phyloP scores from a whole-genome alignment of 495 filamentous ascomycete species.

The Xylaria flabelliformis region DNA sequence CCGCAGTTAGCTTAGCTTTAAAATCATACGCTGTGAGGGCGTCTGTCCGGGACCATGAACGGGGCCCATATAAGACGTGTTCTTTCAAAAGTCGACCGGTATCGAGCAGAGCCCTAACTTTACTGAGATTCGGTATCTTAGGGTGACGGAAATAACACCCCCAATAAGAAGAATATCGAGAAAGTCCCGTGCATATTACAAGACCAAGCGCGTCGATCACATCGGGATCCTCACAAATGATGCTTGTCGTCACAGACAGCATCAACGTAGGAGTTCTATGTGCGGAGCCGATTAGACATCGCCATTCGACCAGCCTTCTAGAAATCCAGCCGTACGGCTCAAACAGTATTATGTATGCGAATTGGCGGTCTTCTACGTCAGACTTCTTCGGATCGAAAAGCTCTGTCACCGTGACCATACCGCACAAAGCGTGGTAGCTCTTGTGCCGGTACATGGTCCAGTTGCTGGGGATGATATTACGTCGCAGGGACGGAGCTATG shows the following conservation, averaged over 20 bases:
- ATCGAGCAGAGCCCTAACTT: slow-evolving; percentile 6
- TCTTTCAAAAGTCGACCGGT: slow-evolving; percentile 13
- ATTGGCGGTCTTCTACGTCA: background rate
- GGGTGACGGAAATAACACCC: too few relatives aligned
- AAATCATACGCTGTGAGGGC: background rate
- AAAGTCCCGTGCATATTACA: background rate
- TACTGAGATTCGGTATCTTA: background rate
- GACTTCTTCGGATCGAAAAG: background rate
- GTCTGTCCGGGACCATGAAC: background rate
- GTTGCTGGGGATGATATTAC: background rate
- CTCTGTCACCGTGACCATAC: background rate
- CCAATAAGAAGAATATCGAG: background rate
- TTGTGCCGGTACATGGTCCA: background rate
- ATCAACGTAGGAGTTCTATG: background rate
- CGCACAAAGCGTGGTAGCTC: background rate
- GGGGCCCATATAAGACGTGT: background rate
- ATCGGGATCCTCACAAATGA: slow-evolving; percentile 13
- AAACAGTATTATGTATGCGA: slow-evolving; percentile 13
- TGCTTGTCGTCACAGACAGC: slow-evolving; percentile 4
- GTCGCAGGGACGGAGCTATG: background rate
- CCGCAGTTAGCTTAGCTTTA: background rate
- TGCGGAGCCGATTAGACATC: background rate
- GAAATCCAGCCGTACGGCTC: slow-evolving; percentile 13
- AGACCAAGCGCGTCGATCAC: slow-evolving; percentile 1
- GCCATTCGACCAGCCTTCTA: slow-evolving; percentile 9